Evolutionary conservation across 352 stramenopile genomes (phyloP), one percentile per base, ranked within the genome.

Genomic region (Globisporangium irregulare): DNA sequence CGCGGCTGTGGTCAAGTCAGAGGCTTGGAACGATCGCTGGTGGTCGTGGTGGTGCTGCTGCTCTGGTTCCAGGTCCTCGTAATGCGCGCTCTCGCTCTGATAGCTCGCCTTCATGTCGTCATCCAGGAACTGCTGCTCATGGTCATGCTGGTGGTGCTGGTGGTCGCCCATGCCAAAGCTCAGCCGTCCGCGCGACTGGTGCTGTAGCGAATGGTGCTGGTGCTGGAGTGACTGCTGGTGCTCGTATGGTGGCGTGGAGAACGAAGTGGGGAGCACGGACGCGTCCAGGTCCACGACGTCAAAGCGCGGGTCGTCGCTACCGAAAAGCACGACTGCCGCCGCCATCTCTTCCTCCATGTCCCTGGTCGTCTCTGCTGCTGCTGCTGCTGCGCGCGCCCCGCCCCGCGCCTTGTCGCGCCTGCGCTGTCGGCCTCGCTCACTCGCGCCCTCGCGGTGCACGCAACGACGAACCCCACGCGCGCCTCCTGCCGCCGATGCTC

Each of bases 331-430:
- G 38, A 73, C 80, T 2, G 79, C 78, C 46, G 76, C 78, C 67
- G 72, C 75, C 68, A 88, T 80, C 50, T 88, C 81, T 65, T 85
- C 81, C 64, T 86, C 78, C 53, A 82, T 74, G 25, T 74, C 76
- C 36, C 25, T 50, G 32, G 62, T 57, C 50, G 61, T 68, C 22
- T 62, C 41, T 62, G 43, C 8, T 41, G 36, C 36, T 41, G 9
- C 36, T 41, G 41, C 41, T 51, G 43, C 41, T 67, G 64, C 57
- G 48, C 59, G 46, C 65, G 57, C 64, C 25, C 62, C 61, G 61
- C 61, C 25, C 62, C 61, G 61, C 61, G 32, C 48, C 60, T 34
- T 24, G 62, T 34, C 50, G 62, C 62, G 43, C 32, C n/a, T 38
- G 27, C 38, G 62, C 53, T 32, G 34, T 68, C 62, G 62, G 62